Conservation (phyloP, 2,329 filamentous ascomycete genomes). For the Ophiognomonia clavigignenti-juglandacearum region DNA sequence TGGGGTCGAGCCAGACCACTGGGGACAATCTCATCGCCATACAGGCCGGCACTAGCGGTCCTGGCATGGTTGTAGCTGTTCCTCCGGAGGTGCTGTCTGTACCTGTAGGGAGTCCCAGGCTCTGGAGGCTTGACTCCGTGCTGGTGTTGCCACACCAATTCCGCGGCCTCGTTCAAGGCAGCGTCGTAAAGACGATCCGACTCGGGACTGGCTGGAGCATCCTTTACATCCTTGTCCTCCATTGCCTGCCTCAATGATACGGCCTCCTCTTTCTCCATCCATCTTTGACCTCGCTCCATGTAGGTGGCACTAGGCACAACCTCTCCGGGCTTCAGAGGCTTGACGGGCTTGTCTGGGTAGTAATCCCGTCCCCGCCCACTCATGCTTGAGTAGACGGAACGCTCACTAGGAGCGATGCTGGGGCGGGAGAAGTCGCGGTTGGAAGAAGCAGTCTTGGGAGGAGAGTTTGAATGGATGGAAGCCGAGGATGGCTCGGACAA, state of each 20-base stretch:
- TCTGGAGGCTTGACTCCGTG: constrained; percentile 50
- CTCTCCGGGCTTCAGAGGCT: constrained; percentile 51
- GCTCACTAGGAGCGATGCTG: constrained; percentile 41
- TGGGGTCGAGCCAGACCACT: constrained; percentile 41
- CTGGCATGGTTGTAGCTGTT: constrained; percentile 67
- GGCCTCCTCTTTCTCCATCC: constrained; percentile 78
- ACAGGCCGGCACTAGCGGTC: constrained; percentile 52
- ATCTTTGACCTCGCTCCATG: constrained; percentile 67
- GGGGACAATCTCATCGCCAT: constrained; percentile 40
- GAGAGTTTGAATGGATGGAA: constrained; percentile 12
- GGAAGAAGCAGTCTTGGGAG: constrained; percentile 14
- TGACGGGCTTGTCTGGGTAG: constrained; percentile 37
- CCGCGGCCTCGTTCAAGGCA: constrained; percentile 71
- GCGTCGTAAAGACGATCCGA: constrained; percentile 61
- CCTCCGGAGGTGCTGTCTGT: constrained; percentile 64
- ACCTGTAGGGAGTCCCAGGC: constrained; percentile 61
- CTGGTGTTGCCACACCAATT: constrained; percentile 73
- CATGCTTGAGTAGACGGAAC: constrained; percentile 45
- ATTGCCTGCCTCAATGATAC: constrained; percentile 66
- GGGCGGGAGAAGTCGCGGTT: constrained; percentile 26
- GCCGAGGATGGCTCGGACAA: constrained; percentile 22
- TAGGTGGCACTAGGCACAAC: constrained; percentile 64
- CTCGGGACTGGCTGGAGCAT: constrained; percentile 42
- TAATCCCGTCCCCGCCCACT: constrained; percentile 45
- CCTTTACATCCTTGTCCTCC: constrained; percentile 63